Evolutionary conservation across 768 basidiomycete genomes (phyloP).

Genomic region (Agrocybe pediades): DNA sequence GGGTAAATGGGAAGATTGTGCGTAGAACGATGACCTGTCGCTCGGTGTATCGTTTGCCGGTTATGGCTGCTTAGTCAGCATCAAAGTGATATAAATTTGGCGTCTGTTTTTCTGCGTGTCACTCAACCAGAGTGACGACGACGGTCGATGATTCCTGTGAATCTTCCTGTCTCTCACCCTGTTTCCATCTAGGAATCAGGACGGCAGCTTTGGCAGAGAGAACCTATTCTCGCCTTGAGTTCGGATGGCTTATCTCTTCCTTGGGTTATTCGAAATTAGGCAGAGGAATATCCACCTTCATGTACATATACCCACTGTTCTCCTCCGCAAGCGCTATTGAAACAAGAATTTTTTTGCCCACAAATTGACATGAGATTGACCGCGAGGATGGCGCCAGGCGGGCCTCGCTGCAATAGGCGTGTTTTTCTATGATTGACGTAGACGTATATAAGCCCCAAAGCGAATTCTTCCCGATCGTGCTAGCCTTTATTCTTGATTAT

Average conservation of each 20-base stretch:
- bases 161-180: slow-evolving; percentile 77
- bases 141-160: slow-evolving; percentile 54
- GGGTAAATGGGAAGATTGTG: slow-evolving; percentile 19
- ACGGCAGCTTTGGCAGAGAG: slow-evolving; percentile 65
- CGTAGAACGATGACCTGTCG: slow-evolving; percentile 16
- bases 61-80: slow-evolving; percentile 47
- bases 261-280: slow-evolving; percentile 82
- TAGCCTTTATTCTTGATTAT: slow-evolving; percentile 12
- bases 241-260: slow-evolving; percentile 54
- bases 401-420: slow-evolving; percentile 15
- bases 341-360: background rate
- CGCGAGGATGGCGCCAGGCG: slow-evolving; percentile 21
- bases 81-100: slow-evolving; percentile 6
- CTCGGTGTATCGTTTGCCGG: slow-evolving; percentile 4
- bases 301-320: slow-evolving; percentile 14
- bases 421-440: slow-evolving; percentile 19
- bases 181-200: slow-evolving; percentile 35
- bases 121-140: slow-evolving; percentile 72
- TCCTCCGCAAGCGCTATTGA: slow-evolving; percentile 12
- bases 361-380: slow-evolving; percentile 7
- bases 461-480: slow-evolving; percentile 28
- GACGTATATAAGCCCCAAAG: slow-evolving; percentile 20
- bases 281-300: slow-evolving; percentile 54
- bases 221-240: slow-evolving; percentile 75
- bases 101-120: slow-evolving; percentile 13